Evolutionary conservation across 305 asterid species (phyloP), one percentile per base, ranked within the genome.

Genomic region (Fraxinus velutina): DNA sequence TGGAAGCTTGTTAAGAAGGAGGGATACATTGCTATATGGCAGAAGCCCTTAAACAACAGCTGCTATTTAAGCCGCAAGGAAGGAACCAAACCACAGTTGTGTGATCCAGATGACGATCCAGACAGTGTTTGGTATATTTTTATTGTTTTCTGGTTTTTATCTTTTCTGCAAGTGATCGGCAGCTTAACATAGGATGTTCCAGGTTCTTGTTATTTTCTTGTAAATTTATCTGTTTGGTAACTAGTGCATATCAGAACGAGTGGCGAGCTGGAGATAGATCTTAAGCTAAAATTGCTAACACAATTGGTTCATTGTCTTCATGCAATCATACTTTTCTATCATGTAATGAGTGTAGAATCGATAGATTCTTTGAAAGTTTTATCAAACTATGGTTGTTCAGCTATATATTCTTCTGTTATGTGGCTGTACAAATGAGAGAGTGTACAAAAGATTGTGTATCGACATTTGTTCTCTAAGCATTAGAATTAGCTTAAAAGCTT

Each of bases 1-100:
- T 94, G 98, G 98, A 89, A 84, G 13, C 97, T 94, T 78, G 97
- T 93, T 57, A 94, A 93, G 93, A 94, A 92, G 88, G 97, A 94
- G 81, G 98, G 98, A 6, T 93, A 94, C 78, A 87, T 94, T 60
- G 98, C 98, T 27, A 89, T 94, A 85, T 94, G 98, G 98, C 95
- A 92, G 89, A 94, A 94, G 87, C 97, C 98, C 32, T 84, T 88
- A 32, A 91, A 91, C 83, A 94, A 94, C 85, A 91, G 90, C 90
- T 94, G 98, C 85, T 94, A 94, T 81, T 76, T 92, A 83, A 89
- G 83, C 88, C 98, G 94, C 10, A 85, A 79, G 83, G 93, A 89
- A 71, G 97, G 97, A 85, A 77, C 93, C 75, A 79, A 30, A 37
- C 97, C 98, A 50, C 95, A 97, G 42, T 77, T 94, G 57, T 94